Conservation (phyloP, 352 stramenopile species). For the Phytophthora pisi region DNA sequence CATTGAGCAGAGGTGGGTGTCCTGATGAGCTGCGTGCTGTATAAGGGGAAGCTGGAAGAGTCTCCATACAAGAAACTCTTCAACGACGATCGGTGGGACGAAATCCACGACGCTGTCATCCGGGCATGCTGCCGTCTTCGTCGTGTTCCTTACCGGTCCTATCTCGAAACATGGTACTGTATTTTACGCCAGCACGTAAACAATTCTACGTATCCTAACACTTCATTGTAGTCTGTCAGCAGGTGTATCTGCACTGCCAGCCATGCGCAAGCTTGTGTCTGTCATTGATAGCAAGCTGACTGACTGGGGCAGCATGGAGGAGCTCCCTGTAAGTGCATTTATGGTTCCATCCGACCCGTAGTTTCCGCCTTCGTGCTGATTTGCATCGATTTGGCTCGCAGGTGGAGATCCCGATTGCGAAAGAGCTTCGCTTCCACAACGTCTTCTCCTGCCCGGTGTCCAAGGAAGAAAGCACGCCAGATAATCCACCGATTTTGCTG, state of each 20-base stretch:
- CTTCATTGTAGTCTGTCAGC: constrained; percentile 57
- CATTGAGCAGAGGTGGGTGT: constrained; percentile 60
- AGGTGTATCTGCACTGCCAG: constrained; percentile 68
- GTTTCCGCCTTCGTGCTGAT: constrained; percentile 5
- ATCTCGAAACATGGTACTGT: constrained; percentile 72
- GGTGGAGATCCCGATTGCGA: constrained; percentile 80
- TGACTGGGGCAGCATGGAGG: constrained; percentile 77
- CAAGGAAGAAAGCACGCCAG: constrained; percentile 85
- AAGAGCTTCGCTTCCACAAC: constrained; percentile 86
- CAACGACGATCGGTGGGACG: constrained; percentile 65
- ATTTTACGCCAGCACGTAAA: background rate
- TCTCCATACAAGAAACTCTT: constrained; percentile 87
- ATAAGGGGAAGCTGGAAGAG: constrained; percentile 69
- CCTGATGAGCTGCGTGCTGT: constrained; percentile 85
- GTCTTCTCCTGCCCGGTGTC: constrained; percentile 89
- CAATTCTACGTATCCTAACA: background rate
- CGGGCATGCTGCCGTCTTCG: constrained; percentile 77
- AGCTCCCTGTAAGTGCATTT: constrained; percentile 57
- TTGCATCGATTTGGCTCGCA: constrained; percentile 9
- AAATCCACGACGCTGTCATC: constrained; percentile 74
- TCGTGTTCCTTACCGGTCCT: constrained; percentile 70
- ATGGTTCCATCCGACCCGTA: background rate
- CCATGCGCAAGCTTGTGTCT: constrained; percentile 79
- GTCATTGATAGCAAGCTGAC: constrained; percentile 83
- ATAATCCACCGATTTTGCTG: constrained; percentile 84